Conservation (phyloP, 2,329 filamentous ascomycete species). For the Trichoderma polysporum region DNA sequence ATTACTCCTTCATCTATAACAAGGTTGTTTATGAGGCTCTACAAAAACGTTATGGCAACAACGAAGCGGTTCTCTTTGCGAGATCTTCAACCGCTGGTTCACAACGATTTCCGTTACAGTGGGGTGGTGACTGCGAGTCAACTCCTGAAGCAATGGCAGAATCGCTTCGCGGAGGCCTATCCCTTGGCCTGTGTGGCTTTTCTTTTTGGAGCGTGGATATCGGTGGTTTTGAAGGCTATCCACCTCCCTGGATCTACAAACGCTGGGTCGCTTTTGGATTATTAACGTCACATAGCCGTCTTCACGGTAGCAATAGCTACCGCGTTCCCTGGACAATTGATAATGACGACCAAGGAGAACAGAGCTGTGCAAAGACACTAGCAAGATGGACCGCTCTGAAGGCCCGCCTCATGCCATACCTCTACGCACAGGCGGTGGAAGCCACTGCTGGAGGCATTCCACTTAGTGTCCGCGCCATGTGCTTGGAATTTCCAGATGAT, state of each 20-base stretch:
- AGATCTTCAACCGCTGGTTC: slow-evolving; percentile 66
- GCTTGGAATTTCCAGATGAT: slow-evolving; percentile 70
- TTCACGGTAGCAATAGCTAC: slow-evolving; percentile 69
- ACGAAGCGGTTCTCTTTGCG: slow-evolving; percentile 64
- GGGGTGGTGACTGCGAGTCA: slow-evolving; percentile 75
- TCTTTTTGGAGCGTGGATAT: slow-evolving; percentile 71
- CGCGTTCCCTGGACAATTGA: slow-evolving; percentile 75
- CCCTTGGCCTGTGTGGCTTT: slow-evolving; percentile 63
- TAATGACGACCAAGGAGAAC: slow-evolving; percentile 55
- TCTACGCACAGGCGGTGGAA: slow-evolving; percentile 45
- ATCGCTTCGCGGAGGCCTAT: slow-evolving; percentile 64
- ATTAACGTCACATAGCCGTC: slow-evolving; percentile 66
- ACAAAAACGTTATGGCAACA: slow-evolving; percentile 50
- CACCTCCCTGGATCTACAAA: slow-evolving; percentile 69
- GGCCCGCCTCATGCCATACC: slow-evolving; percentile 53
- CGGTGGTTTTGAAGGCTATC: slow-evolving; percentile 68
- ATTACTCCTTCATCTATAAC: slow-evolving; percentile 73
- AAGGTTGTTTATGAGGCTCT: slow-evolving; percentile 66
- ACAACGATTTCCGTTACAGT: slow-evolving; percentile 68
- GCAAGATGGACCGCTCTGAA: slow-evolving; percentile 51
- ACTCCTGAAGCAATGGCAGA: slow-evolving; percentile 73
- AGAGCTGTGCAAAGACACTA: slow-evolving; percentile 53
- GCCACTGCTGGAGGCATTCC: slow-evolving; percentile 54
- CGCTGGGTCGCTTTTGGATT: slow-evolving; percentile 77
- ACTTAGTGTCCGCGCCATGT: slow-evolving; percentile 62